Evolutionary conservation across 139 green algal species (phyloP), one percentile per base, ranked within the genome.

Genomic region (Ostreobium quekettii): DNA sequence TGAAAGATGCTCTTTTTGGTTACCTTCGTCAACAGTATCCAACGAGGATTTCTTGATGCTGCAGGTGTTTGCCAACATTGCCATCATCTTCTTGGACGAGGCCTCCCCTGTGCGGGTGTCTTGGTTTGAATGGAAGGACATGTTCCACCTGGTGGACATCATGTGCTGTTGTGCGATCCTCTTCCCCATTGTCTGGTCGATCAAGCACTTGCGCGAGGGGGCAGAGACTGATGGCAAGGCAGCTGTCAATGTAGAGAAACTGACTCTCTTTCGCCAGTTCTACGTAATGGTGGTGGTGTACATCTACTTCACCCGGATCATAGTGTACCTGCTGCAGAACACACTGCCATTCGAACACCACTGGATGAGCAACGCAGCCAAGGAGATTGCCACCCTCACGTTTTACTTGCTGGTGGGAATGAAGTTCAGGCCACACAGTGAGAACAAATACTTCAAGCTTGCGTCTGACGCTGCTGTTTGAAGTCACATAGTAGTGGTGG

Each of bases 241-340:
- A 0, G 84, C 84, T 5, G 74, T 77, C 53, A 90, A 87, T 72
- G 57, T 15, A 39, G 28, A 19, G 15, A 65, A 11, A n/a, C 19
- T 11, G 58, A 62, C 31, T 66, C 60, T 47, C 66, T 33, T 67
- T 47, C 29, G 38, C n/a, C 31, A 48, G 28, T 49, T 1, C 15
- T 70, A 35, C 37, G 64, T 57, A 56, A 80, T 79, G 71, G 81
- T 95, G 19, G 85, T 95, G 48, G 77, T 87, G 33, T 98, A 97
- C 80, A 95, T 98, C 66, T 98, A 97, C 84, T 96, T 97, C 80
- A 98, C 91, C 4, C 80, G 93, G 63, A 97, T 98, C 68, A 83
- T 98, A n/a, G 93, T 97, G 26, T 97, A 94, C 81, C 71, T 98
- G 66, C 77, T 98, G 57, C 60, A 85, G 60, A 83, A 65, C 26